Evolutionary conservation across 305 asterid genomes (phyloP), one percentile per base, ranked within the genome.

Genomic region (Fraxinus paxiana): DNA sequence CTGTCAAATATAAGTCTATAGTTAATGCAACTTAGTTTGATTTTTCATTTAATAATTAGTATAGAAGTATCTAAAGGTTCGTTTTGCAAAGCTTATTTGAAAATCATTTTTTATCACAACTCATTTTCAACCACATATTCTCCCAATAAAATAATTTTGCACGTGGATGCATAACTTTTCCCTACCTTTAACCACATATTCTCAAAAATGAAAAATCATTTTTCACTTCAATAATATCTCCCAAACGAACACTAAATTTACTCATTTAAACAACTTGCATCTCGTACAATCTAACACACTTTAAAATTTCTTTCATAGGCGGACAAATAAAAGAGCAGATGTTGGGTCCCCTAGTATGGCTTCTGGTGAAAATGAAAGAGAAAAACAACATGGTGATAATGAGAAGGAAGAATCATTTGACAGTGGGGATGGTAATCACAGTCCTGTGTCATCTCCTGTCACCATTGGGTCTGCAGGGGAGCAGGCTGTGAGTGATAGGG

Each of bases 361-460:
- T 75, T 74, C 84, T 73, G 88, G 82, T 37, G 87, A 69, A 41
- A 85, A 83, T 79, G 81, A 76, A 76, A 82, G 84, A 76, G 93
- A 81, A 61, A 86, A 86, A 73, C 86, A 82, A 46, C 63, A 70
- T 9, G 28, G 43, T 41, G 90, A 85, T 81, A 79, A 85, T 67
- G 86, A 67, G 73, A 82, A 80, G 41, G 92, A 90, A 77, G 87
- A 83, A 79, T 90, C 92, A 69, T 33, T 73, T 77, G 87, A 84
- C 83, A 83, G 93, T 86, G 81, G 83, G 73, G 90, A 84, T 78
- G 89, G 81, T 74, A 81, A 83, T 69, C 88, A 75, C 81, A 91
- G 87, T 87, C 92, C 89, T 30, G 81, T 10, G 75, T 84, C 89
- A 86, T 88, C 92, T 81, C 88, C 92, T 24, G 76, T 37, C 20